Percentiles rank a stretch among this genome's conserved stretches.
Evolutionary conservation across 805 yeast genomes (phyloP).

Genomic region (Candida silvatica): DNA sequence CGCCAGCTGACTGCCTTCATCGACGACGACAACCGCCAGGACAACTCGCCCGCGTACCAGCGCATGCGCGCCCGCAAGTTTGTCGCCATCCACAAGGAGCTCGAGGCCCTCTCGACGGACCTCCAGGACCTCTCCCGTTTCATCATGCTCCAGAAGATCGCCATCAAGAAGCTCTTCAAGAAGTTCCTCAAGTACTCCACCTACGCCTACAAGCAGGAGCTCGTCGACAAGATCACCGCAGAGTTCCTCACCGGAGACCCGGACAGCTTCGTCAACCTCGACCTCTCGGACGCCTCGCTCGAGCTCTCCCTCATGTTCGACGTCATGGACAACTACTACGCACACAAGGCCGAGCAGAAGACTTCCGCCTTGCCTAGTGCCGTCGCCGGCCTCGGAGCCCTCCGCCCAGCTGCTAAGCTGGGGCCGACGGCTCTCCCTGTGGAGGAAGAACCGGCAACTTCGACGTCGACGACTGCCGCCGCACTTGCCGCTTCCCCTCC

Average conservation of each 20-base stretch:
- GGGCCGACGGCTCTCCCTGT: no score
- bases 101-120: constrained; percentile 35
- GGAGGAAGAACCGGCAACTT: no score
- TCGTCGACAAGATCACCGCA: constrained; percentile 23
- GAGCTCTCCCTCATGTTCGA: constrained; percentile 50
- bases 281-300: constrained; percentile 51
- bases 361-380: not conserved
- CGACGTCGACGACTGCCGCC: not conserved
- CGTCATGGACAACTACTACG: constrained; percentile 26
- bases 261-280: constrained; percentile 51
- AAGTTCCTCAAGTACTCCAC: constrained; percentile 46
- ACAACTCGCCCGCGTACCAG: constrained; percentile 4
- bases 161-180: constrained; percentile 63
- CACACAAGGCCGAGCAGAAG: not conserved
- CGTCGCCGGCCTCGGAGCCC: not conserved
- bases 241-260: constrained; percentile 28
- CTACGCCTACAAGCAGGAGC: constrained; percentile 23
- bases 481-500: constrained; percentile 1
- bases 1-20: constrained; percentile 20
- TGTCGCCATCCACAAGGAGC: constrained; percentile 25
- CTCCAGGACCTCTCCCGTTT: constrained; percentile 64
- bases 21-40: constrained; percentile 5
- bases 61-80: constrained; percentile 18
- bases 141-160: constrained; percentile 66
- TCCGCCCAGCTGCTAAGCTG: not conserved